Evolutionary conservation across 768 basidiomycete genomes (phyloP).

Genomic region (Mycena pura): DNA sequence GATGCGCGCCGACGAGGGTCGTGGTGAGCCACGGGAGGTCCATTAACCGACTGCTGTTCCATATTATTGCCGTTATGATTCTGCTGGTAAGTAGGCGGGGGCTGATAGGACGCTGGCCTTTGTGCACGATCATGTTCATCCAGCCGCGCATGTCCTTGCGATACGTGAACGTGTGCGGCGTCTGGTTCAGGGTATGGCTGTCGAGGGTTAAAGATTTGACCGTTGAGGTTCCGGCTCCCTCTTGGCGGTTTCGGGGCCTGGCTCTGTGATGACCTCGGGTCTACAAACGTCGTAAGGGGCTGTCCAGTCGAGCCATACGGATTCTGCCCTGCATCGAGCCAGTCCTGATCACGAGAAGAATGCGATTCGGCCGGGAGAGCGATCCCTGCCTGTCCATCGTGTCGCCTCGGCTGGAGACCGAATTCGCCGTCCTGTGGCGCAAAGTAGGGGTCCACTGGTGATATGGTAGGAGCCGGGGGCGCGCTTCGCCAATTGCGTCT

Average conservation of each 20-base stretch:
- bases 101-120: slow-evolving; percentile 11
- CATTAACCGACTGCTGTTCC: neutral
- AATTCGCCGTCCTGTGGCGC: neutral
- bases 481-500: slow-evolving; percentile 10
- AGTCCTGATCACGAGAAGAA: neutral
- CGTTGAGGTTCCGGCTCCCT: too few species aligned
- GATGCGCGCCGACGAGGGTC: slow-evolving; percentile 10
- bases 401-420: neutral
- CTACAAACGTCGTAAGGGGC: neutral
- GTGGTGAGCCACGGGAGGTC: slow-evolving; percentile 3
- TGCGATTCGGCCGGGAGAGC: slow-evolving; percentile 1
- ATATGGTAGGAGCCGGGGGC: neutral
- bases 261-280: too few species aligned
- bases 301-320: neutral
- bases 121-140: slow-evolving; percentile 7
- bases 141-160: neutral
- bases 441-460: neutral
- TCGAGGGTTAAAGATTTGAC: too few species aligned
- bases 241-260: too few species aligned
- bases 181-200: neutral
- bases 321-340: neutral
- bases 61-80: neutral
- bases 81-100: neutral
- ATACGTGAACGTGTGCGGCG: neutral
- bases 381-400: neutral